Percentiles rank a stretch among this genome's conserved stretches.
Evolutionary conservation across 441 rosid species (phyloP).

Genomic region (Brassica balearica): DNA sequence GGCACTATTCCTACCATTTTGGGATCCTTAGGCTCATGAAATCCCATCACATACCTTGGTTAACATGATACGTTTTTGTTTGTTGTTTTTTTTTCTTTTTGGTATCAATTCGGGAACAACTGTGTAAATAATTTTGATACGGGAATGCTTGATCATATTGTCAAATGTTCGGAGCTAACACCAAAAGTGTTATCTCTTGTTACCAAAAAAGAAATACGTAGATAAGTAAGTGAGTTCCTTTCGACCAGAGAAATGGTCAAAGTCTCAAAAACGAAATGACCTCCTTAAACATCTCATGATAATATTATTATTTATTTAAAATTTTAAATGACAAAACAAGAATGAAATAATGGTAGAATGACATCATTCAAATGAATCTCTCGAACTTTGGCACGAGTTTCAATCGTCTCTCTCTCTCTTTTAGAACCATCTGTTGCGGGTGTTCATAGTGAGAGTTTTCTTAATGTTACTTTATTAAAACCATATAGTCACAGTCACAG

Average conservation of each 20-base stretch:
- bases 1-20: no score
- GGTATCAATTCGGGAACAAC: no score
- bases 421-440: background rate
- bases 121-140: no score
- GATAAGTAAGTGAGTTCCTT: slow-evolving; percentile 3
- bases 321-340: background rate
- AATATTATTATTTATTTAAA: no score
- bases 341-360: background rate
- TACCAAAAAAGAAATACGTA: background rate
- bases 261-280: background rate
- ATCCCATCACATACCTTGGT: no score
- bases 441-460: background rate
- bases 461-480: background rate
- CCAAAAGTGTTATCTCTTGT: no score
- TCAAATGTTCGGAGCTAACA: no score
- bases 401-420: no score
- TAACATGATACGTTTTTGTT: no score
- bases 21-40: no score
- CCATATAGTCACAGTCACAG: background rate
- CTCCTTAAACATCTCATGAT: background rate
- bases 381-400: background rate
- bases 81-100: no score
- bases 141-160: no score
- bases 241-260: slow-evolving; percentile 29
- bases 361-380: background rate